Percentiles rank a stretch among this genome's conserved stretches.
Evolutionary conservation across 2,329 filamentous ascomycete species (phyloP).

Genomic region (Phoma herbarum): DNA sequence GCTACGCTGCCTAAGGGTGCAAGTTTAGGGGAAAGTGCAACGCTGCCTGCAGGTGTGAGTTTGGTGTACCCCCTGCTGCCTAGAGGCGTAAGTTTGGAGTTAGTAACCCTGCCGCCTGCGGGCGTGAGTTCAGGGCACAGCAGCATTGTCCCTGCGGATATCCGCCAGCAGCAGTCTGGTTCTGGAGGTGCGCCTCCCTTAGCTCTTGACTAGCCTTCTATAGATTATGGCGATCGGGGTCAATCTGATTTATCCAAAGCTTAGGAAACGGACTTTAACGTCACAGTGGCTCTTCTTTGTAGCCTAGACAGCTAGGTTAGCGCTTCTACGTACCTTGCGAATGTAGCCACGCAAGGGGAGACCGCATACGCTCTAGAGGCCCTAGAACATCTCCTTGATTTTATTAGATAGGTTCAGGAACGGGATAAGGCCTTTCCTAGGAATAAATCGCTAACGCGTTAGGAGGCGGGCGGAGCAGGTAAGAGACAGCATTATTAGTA

Average conservation of each 20-base stretch:
- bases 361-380: conserved; percentile 2
- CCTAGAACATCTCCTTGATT: conserved; percentile 1
- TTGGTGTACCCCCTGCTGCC: background rate
- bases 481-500: conserved; percentile 1
- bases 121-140: background rate
- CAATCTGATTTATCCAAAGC: background rate
- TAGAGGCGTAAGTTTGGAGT: conserved; percentile 1
- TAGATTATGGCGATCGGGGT: too few relatives aligned
- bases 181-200: background rate
- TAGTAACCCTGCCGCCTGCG: background rate
- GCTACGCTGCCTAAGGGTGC: too few relatives aligned
- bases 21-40: too few relatives aligned
- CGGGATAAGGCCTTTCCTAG: conserved; percentile 1
- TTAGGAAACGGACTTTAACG: background rate
- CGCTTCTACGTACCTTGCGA: conserved; percentile 2
- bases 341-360: background rate
- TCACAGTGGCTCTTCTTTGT: background rate
- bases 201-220: conserved; percentile 3
- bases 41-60: background rate
- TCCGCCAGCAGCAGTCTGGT: background rate
- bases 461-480: background rate
- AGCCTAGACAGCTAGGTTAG: conserved; percentile 6
- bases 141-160: background rate
- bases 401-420: conserved; percentile 9
- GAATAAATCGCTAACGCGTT: conserved; percentile 3